phyloP scores from a whole-genome alignment of 306 rosid species.

The Crotalaria pallida region DNA sequence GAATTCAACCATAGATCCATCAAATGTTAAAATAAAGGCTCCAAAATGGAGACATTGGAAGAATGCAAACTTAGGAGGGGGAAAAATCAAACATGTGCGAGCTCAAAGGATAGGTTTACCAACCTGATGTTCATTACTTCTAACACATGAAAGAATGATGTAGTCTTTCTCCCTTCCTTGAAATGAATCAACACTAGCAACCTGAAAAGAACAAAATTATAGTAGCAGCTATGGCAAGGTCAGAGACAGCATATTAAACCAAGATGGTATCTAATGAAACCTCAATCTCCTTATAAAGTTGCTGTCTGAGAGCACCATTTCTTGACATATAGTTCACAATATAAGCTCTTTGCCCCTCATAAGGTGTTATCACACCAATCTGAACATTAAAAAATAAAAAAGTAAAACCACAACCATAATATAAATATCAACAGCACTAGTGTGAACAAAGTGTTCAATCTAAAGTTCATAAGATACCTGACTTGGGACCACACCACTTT shows the following conservation, averaged over 20 bases:
- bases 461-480: conserved; percentile 51
- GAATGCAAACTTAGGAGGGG: neutral
- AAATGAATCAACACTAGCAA: conserved; percentile 99
- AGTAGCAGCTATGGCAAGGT: neutral
- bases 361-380: conserved; percentile 99
- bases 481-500: conserved; percentile 95
- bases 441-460: neutral
- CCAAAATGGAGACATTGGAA: neutral
- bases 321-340: conserved; percentile 97
- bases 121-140: conserved; percentile 99
- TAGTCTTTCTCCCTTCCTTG: conserved; percentile 99
- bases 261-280: conserved; percentile 29
- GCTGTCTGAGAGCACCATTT: conserved; percentile 98
- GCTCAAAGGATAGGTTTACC: conserved; percentile 17
- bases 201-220: conserved; percentile 47
- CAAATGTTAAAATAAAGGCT: neutral
- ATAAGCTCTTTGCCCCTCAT: conserved; percentile 98
- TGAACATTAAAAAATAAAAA: conserved; percentile 18
- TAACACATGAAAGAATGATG: conserved; percentile 91
- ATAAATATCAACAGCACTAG: neutral
- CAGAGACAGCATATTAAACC: neutral
- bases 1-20: conserved; percentile 16
- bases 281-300: conserved; percentile 99
- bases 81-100: neutral
- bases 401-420: neutral